A percentile compares a stretch with the other conserved stretches of the same genome.
phyloP scores from a whole-genome alignment of 768 basidiomycete genomes.

The Russula foetens region DNA sequence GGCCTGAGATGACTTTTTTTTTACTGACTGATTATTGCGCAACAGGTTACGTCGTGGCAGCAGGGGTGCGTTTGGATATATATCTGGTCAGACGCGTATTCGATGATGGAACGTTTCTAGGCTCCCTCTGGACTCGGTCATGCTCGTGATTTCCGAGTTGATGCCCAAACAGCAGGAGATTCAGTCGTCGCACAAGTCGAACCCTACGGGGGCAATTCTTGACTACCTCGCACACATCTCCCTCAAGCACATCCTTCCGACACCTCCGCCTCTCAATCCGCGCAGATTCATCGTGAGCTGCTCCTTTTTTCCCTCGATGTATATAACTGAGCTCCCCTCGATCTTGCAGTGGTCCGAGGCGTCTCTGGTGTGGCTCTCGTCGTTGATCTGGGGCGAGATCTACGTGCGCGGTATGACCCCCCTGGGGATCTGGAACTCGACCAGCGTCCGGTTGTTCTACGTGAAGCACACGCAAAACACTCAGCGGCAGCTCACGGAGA shows the following conservation, averaged over 20 bases:
- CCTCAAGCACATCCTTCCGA: conserved; percentile 67
- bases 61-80: conserved; percentile 60
- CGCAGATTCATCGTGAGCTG: conserved; percentile 66
- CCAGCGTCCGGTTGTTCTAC: conserved; percentile 82
- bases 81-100: not conserved
- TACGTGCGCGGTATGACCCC: conserved; percentile 87
- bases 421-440: conserved; percentile 84
- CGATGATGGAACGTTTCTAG: conserved; percentile 33
- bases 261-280: conserved; percentile 52
- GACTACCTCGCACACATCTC: conserved; percentile 67
- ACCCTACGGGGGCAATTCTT: conserved; percentile 58
- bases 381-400: conserved; percentile 91
- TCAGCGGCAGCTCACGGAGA: conserved; percentile 64
- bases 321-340: conserved; percentile 1
- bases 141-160: conserved; percentile 83
- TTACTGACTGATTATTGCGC: conserved; percentile 4
- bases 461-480: conserved; percentile 77
- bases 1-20: too few relatives aligned
- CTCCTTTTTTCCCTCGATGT: not conserved
- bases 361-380: conserved; percentile 86
- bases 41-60: conserved; percentile 86
- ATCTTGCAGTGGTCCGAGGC: conserved; percentile 84
- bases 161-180: conserved; percentile 78
- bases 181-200: conserved; percentile 56
- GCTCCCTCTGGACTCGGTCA: conserved; percentile 80